Evolutionary conservation across 2,329 filamentous ascomycete species (phyloP).

Genomic region (Aspergillus aculeatus): DNA sequence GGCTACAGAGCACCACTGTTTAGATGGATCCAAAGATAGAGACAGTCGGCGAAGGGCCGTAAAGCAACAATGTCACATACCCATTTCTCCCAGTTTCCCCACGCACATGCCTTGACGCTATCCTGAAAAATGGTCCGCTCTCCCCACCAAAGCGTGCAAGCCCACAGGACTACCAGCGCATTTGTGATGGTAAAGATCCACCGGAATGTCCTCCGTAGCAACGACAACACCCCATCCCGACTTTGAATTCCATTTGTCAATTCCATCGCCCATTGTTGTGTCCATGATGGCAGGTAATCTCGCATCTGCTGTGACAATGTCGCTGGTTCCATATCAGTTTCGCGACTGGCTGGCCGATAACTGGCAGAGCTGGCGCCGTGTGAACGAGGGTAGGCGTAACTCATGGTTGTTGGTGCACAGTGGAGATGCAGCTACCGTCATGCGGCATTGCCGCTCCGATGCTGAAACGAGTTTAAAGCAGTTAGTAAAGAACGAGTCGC

Average conservation of each 20-base stretch:
- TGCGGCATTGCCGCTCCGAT: conserved; percentile 21
- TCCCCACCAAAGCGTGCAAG: conserved; percentile 76
- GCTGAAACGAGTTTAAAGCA: conserved; percentile 1
- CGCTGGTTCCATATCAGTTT: conserved; percentile 12
- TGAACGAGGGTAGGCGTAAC: conserved; percentile 30
- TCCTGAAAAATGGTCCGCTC: conserved; percentile 75
- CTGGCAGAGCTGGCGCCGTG: conserved; percentile 26
- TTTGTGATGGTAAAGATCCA: conserved; percentile 54
- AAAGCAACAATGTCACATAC: conserved; percentile 50
- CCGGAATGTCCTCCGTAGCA: conserved; percentile 14
- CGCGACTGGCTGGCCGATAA: conserved; percentile 25
- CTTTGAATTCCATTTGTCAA: conserved; percentile 12
- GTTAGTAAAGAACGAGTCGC: background rate
- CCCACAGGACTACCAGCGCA: conserved; percentile 70
- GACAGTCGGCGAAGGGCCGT: background rate
- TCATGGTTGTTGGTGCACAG: conserved; percentile 29
- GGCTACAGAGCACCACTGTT: conserved; percentile 55
- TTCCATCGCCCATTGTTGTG: conserved; percentile 25
- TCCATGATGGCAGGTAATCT: conserved; percentile 21
- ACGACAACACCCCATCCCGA: conserved; percentile 18
- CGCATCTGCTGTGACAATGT: conserved; percentile 15
- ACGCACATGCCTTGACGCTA: conserved; percentile 70
- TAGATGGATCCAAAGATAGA: conserved; percentile 5
- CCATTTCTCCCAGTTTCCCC: conserved; percentile 91
- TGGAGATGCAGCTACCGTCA: conserved; percentile 15